phyloP scores from a whole-genome alignment of 768 basidiomycete genomes.

The Chalciporus sphaerocephalus region DNA sequence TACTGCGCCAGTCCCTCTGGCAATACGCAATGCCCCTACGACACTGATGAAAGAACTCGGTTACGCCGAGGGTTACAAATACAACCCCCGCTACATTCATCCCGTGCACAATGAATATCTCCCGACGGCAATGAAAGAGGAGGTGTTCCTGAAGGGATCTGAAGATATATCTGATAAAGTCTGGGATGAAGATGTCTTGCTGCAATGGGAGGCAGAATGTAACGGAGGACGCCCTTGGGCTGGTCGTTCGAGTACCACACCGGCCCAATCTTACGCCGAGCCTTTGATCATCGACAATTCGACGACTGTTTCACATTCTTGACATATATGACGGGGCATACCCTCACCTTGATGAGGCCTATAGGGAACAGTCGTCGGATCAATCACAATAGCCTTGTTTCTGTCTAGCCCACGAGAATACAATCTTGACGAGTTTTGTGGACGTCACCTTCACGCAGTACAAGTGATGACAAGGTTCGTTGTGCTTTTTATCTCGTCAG shows the following conservation, averaged over 20 bases:
- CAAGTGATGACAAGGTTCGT: no score
- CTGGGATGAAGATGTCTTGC: slow-evolving; percentile 59
- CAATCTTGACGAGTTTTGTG: not conserved
- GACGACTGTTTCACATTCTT: not conserved
- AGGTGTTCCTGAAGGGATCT: slow-evolving; percentile 42
- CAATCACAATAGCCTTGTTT: not conserved
- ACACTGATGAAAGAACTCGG: slow-evolving; percentile 63
- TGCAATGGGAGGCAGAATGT: slow-evolving; percentile 49
- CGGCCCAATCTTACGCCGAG: not conserved
- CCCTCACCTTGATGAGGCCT: not conserved
- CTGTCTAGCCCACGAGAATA: not conserved
- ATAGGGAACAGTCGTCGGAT: not conserved
- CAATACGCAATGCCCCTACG: slow-evolving; percentile 77
- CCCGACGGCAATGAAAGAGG: slow-evolving; percentile 43
- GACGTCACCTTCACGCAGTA: no score
- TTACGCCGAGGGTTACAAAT: slow-evolving; percentile 60
- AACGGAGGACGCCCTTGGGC: slow-evolving; percentile 49
- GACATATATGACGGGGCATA: not conserved
- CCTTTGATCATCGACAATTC: not conserved
- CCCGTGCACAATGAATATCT: slow-evolving; percentile 64
- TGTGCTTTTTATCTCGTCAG: no score
- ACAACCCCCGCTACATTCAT: slow-evolving; percentile 59
- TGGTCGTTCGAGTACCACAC: slow-evolving; percentile 29
- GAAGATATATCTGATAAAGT: slow-evolving; percentile 43
- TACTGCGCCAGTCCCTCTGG: slow-evolving; percentile 60